Base-by-base conservation (phyloP, 305 asterid genomes). In the Fraxinus sp. region DNA sequence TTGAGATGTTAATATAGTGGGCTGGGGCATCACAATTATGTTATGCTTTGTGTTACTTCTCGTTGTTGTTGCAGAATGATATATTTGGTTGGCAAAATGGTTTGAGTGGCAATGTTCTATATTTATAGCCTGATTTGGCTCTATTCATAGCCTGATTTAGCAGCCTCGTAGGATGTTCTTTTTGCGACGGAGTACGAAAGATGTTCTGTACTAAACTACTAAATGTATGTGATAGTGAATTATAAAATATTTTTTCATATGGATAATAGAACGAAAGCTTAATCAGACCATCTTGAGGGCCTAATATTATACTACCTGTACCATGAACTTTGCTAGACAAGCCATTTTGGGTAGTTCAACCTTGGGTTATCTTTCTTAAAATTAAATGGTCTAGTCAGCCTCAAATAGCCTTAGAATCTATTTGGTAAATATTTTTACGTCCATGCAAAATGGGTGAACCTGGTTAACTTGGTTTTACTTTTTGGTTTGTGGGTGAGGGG, bases 221-320 rank as follows among this genome's bases (percentile, higher is more conserved):
- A 59, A 57, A 59, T 20, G 70, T 7, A 6, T 32, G 18, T 32
- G 4, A 55, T 55, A 55, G 22, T 55, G 64, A 55, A 55, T 55
- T 55, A 7, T 72, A 26, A 62, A 52, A 66, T 22, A 35, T 79
- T 79, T 3, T 16, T 30, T 16, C 44, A 46, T 57, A 62, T 72
- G 71, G 30, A 44, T 76, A 77, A 80, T 37, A 79, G 30, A 68
- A 59, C 55, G 77, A 41, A 74, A 41, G 74, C 44, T 78, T 81
- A 72, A 16, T 72, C 59, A 57, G 41, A 35, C 75, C 44, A 30
- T 11, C 39, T 80, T 36, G 7, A 41, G 44, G 72, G 77, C 71
- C 55, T 18, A 26, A 71, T 32, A 71, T 71, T 24, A 71, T 14
- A 71, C 64, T 55, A 55, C 44, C 39, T 16, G 41, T 71, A 13